These are phyloP conservation scores for Selaginella moellendorffii DNA, from an alignment of 75 land plant genomes.

Conservation along the genomic window DNA sequence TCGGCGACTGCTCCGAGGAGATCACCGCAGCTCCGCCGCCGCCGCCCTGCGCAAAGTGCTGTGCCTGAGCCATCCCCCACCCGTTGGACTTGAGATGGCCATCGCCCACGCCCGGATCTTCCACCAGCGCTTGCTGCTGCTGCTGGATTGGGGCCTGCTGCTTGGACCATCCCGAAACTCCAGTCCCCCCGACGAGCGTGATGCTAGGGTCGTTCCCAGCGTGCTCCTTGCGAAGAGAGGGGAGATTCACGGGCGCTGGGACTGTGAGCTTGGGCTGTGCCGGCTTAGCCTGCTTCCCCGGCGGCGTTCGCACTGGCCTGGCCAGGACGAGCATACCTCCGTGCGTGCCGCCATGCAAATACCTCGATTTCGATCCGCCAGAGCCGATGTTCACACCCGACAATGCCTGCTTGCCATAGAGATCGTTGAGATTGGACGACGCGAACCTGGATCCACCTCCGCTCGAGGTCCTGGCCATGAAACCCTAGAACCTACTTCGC, in stretches of 20 bases:
- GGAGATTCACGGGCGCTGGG: slow-evolving; percentile 88
- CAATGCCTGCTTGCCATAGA: slow-evolving; percentile 41
- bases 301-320: slow-evolving; percentile 25
- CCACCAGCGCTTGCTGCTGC: not conserved
- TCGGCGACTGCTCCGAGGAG: not conserved
- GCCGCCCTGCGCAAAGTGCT: not conserved
- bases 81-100: slow-evolving; percentile 3
- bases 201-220: slow-evolving; percentile 45
- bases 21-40: slow-evolving; percentile 1
- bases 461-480: slow-evolving; percentile 20
- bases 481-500: slow-evolving; percentile 2
- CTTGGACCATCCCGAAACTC: slow-evolving; percentile 75
- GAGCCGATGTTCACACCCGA: not conserved
- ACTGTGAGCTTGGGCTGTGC: slow-evolving; percentile 50
- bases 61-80: slow-evolving; percentile 19
- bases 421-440: slow-evolving; percentile 77
- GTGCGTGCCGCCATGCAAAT: slow-evolving; percentile 8
- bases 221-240: slow-evolving; percentile 76
- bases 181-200: slow-evolving; percentile 18
- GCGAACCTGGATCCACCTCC: slow-evolving; percentile 47
- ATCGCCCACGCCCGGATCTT: slow-evolving; percentile 6
- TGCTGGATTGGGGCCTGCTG: slow-evolving; percentile 14
- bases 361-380: slow-evolving; percentile 21
- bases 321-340: slow-evolving; percentile 91
- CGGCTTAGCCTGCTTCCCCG: slow-evolving; percentile 14